Evolutionary conservation across 2,329 filamentous ascomycete genomes (phyloP).

Genomic region (Colletotrichum higginsianum): DNA sequence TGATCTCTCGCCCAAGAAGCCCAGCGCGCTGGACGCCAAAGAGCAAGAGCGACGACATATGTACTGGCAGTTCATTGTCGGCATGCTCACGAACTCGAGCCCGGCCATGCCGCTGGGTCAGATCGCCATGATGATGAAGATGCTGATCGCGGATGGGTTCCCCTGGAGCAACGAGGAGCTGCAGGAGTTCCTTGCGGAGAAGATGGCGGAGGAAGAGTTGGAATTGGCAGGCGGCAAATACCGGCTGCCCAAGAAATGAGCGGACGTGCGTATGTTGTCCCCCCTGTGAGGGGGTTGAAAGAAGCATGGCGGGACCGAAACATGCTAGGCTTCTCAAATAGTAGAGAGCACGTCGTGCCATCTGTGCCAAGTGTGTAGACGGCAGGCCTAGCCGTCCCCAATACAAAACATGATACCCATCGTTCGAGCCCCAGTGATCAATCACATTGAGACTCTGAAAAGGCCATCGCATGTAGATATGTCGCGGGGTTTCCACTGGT

Average conservation of each 20-base stretch:
- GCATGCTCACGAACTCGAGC: slow-evolving; percentile 94
- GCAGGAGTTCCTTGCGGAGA: slow-evolving; percentile 82
- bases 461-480: too few species aligned
- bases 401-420: slow-evolving; percentile 6
- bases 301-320: background rate
- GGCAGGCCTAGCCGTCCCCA: background rate
- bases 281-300: background rate
- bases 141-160: slow-evolving; percentile 90
- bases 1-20: slow-evolving; percentile 63
- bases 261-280: background rate
- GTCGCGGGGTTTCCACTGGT: too few species aligned
- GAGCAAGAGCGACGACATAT: slow-evolving; percentile 73
- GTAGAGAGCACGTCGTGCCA: background rate
- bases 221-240: slow-evolving; percentile 81
- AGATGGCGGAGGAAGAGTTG: slow-evolving; percentile 80
- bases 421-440: too few species aligned
- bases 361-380: background rate
- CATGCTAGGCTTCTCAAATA: background rate
- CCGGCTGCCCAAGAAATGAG: slow-evolving; percentile 72
- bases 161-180: slow-evolving; percentile 92
- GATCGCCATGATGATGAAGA: slow-evolving; percentile 95
- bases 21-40: slow-evolving; percentile 72
- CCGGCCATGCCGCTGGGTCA: slow-evolving; percentile 83
- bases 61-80: slow-evolving; percentile 93
- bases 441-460: too few species aligned